Base-by-base conservation (phyloP, 371 early-diverging fungal species). In the Massospora cicadina region DNA sequence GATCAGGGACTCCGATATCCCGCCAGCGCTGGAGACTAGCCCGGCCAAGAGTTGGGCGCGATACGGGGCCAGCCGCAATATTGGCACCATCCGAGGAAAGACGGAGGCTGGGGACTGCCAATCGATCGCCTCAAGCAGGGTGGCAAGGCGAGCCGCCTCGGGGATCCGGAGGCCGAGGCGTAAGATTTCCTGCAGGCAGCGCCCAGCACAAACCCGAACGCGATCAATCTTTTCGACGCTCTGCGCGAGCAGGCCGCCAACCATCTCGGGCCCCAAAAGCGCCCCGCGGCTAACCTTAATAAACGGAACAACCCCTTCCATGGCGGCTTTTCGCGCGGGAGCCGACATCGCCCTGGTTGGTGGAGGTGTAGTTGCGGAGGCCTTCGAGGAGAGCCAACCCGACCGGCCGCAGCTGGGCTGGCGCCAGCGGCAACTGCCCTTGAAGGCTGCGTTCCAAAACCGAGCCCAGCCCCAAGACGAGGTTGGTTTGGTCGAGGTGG, bases 341-440 rank as follows among this genome's bases (percentile, higher is more conserved):
- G 0, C 98, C 98, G 17, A 98, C 89, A 72, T 98, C 98, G 21
- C 98, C 98, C 28, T 95, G 84, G 33, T 84, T 82, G 67, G 95
- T 94, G 0, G 81, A 80, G 54, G 83, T 85, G 68, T 93, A 92
- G 70, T 98, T 43, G 43, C 43, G 43, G 17, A 43, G 43, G 10
- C 43, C 43, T 43, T 43, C 43, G 5, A 43, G 43, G 5, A 43
- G 17, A 43, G 43, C 43, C 17, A 43, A 43, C 10, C 43, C 43
- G 17, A 43, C 43, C 17, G 5, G 43, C 17, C 17, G 10, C 43
- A 43, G 43, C 5, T 43, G 43, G 10, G 5, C 43, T 10, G 43
- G 43, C 5, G 10, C 43, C 43, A 43, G 17, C 5, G 10, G 17
- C 5, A 43, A 10, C 10, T 43, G 5, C 17, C 43, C 43, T 43